Percentiles rank a stretch among this genome's conserved stretches.
phyloP scores from a whole-genome alignment of 495 filamentous ascomycete genomes.

The Penicillium dipodomyicola region DNA sequence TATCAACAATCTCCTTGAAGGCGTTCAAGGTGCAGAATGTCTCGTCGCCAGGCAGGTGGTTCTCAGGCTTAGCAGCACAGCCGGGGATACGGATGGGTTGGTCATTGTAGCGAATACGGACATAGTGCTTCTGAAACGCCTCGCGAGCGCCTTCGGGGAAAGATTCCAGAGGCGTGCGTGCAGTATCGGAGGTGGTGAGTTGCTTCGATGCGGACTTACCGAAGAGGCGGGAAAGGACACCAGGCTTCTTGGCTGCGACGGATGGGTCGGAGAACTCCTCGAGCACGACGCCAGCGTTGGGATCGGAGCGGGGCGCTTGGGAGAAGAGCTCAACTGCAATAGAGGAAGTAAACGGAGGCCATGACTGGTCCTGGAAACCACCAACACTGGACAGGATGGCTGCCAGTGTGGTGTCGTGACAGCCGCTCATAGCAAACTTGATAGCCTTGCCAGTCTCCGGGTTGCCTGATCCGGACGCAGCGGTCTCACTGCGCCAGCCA shows the following conservation, averaged over 20 bases:
- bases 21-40: constrained; percentile 88
- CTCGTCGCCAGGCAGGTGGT: constrained; percentile 85
- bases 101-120: constrained; percentile 95
- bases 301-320: constrained; percentile 27
- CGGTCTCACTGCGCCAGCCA: constrained; percentile 53
- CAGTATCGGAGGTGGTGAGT: constrained; percentile 30
- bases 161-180: constrained; percentile 33
- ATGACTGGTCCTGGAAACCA: constrained; percentile 66
- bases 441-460: constrained; percentile 53
- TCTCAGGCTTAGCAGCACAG: constrained; percentile 66
- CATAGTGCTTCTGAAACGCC: constrained; percentile 70
- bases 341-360: constrained; percentile 91
- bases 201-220: constrained; percentile 21
- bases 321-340: constrained; percentile 89
- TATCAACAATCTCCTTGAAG: constrained; percentile 90
- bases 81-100: constrained; percentile 74
- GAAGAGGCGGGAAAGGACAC: constrained; percentile 36
- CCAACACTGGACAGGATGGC: constrained; percentile 75
- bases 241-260: constrained; percentile 22
- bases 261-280: constrained; percentile 31
- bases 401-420: constrained; percentile 92
- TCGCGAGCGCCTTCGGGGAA: constrained; percentile 39
- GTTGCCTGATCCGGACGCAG: constrained; percentile 46
- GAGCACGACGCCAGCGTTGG: constrained; percentile 18
- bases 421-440: constrained; percentile 75